Percentiles rank a stretch among this genome's conserved stretches.
Evolutionary conservation across 2,329 filamentous ascomycete genomes (phyloP).

Genomic region (Aureobasidium namibiae): DNA sequence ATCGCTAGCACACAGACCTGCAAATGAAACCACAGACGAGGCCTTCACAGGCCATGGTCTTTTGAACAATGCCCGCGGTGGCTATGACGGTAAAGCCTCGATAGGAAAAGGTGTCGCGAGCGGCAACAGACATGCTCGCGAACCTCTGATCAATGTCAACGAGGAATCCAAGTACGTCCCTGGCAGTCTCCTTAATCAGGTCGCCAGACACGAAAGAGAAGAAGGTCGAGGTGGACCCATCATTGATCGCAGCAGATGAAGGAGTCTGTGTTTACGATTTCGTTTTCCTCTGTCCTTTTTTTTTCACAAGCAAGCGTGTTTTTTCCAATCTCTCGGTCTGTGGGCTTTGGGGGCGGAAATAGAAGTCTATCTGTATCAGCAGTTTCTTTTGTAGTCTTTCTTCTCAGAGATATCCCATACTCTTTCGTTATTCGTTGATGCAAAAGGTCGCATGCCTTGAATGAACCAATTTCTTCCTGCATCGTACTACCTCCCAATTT

Average conservation of each 20-base stretch:
- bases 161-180: constrained; percentile 36
- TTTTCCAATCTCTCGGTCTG: no score
- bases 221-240: constrained; percentile 11
- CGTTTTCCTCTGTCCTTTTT: background rate
- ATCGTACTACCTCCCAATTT: no score
- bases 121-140: constrained; percentile 32
- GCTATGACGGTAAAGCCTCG: constrained; percentile 30
- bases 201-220: constrained; percentile 27
- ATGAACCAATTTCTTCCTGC: no score
- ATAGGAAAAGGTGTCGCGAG: constrained; percentile 37
- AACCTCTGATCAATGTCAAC: constrained; percentile 37
- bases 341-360: background rate
- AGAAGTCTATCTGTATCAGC: background rate
- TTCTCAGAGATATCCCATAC: background rate
- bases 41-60: constrained; percentile 37
- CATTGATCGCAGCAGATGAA: background rate
- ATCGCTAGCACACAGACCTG: background rate
- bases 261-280: background rate
- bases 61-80: constrained; percentile 29
- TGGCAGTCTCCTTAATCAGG: constrained; percentile 41
- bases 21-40: constrained; percentile 14
- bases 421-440: no score
- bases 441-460: no score
- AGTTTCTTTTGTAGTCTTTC: background rate
- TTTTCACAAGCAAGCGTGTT: background rate